Evolutionary conservation across 176 grass and related monocot species (phyloP).

Genomic region (Pontederia crassipes): DNA sequence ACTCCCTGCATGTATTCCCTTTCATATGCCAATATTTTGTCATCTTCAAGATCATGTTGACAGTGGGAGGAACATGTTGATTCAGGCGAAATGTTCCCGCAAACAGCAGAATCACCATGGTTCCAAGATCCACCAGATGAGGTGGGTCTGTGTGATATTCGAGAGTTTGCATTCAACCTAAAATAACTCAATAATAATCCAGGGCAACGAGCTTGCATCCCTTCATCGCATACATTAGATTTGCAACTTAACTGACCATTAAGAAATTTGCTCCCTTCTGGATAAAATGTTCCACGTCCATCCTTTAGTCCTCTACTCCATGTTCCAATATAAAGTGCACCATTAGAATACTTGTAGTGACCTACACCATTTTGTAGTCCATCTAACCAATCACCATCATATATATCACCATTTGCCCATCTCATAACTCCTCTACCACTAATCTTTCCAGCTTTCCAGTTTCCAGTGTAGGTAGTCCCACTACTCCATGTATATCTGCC

Average conservation of each 20-base stretch:
- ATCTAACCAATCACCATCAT: slow-evolving; percentile 72
- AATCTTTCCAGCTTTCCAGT: slow-evolving; percentile 88
- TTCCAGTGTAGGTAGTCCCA: slow-evolving; percentile 67
- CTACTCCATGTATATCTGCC: slow-evolving; percentile 72
- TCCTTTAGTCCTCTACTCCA: slow-evolving; percentile 95
- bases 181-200: slow-evolving; percentile 33
- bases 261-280: slow-evolving; percentile 64
- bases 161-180: slow-evolving; percentile 33
- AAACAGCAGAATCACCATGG: slow-evolving; percentile 42
- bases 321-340: slow-evolving; percentile 68
- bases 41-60: slow-evolving; percentile 28
- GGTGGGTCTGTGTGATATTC: slow-evolving; percentile 66
- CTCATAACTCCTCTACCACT: slow-evolving; percentile 72
- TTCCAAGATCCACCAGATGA: slow-evolving; percentile 24
- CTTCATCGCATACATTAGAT: slow-evolving; percentile 29
- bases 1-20: slow-evolving; percentile 90
- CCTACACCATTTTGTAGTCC: slow-evolving; percentile 75
- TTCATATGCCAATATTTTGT: slow-evolving; percentile 52
- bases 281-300: slow-evolving; percentile 75
- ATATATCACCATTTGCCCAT: slow-evolving; percentile 71
- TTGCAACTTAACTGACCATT: slow-evolving; percentile 53
- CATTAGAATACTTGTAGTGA: slow-evolving; percentile 59
- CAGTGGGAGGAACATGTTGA: slow-evolving; percentile 28
- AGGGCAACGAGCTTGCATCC: slow-evolving; percentile 10
- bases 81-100: slow-evolving; percentile 28